Percentiles rank a stretch among this genome's conserved stretches.
Evolutionary conservation across 768 basidiomycete species (phyloP).

Genomic region (Inosperma sp.): DNA sequence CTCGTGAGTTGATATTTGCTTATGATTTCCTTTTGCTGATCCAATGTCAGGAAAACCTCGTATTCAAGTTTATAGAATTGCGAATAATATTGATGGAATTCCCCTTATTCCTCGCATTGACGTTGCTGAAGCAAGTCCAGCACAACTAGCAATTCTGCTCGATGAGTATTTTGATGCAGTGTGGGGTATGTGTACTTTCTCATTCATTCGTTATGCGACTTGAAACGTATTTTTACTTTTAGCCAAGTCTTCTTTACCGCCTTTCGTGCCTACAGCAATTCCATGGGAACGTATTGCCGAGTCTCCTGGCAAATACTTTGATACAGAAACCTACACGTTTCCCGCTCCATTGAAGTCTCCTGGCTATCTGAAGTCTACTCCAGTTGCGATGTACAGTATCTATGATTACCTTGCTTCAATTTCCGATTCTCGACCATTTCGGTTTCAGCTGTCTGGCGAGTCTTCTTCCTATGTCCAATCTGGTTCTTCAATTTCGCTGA

Average conservation of each 20-base stretch:
- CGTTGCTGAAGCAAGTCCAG: neutral
- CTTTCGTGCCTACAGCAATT: neutral
- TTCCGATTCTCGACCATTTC: neutral
- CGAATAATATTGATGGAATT: constrained; percentile 1
- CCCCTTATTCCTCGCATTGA: constrained; percentile 2
- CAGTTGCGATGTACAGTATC: neutral
- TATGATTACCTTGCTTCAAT: neutral
- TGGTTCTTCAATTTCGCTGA: too few relatives aligned
- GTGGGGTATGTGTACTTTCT: constrained; percentile 3
- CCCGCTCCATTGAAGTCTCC: neutral
- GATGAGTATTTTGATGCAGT: constrained; percentile 1
- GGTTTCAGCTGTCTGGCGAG: too few relatives aligned
- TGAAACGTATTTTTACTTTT: neutral
- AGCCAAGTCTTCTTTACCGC: neutral
- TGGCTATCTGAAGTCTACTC: neutral
- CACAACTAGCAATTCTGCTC: neutral
- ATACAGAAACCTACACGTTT: neutral
- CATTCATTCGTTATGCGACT: neutral
- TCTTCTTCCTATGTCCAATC: too few relatives aligned
- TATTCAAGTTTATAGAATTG: neutral
- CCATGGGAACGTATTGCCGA: neutral
- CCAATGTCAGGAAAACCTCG: neutral
- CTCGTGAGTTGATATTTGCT: neutral
- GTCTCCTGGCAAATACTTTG: neutral
- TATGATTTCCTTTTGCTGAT: neutral